Base-by-base conservation (phyloP, 768 basidiomycete species). In the Aureoboletus auriporus region DNA sequence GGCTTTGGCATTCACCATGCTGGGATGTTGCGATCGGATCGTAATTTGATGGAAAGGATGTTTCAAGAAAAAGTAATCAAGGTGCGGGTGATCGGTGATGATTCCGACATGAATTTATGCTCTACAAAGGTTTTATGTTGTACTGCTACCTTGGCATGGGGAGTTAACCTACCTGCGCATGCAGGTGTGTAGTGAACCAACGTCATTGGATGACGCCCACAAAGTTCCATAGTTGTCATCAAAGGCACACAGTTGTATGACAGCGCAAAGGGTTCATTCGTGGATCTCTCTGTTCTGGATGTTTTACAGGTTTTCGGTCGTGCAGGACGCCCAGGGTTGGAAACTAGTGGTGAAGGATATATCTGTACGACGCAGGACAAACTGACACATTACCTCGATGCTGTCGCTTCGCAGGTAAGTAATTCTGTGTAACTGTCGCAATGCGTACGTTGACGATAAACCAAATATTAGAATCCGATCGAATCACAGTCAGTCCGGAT, bases 1-100 rank as follows among this genome's bases (percentile, higher is more conserved):
- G 96, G 96, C 5, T 94, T 98, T 62, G 96, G 94, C 10, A 97
- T 99, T 39, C 95, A 97, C 67, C 96, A 99, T 69, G 96, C 96
- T 33, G 96, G 96, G 4, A 98, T 99, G 96, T 69, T 99, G 52
- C 76, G 96, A 40, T 81, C 85, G 7, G 96, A 99, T 62, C 76
- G 96, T 55, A 97, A 92, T 64, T 80, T 97, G 75, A 93, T 89
- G 82, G 96, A 98, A 68, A 77, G 80, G 60, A 81, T 97, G 82
- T 98, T 99, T 53, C 89, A 88, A 59, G 86, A 87, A 13, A 80
- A 82, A 60, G 87, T 81, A 8, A 93, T 97, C 67, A 99, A 98
- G 77, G 95, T 93, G 27, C 47, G 50, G 38, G 53, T 44, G 28
- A 41, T 39, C 12, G 12, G 2, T 14, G 17, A 14, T 44, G 31